These are phyloP conservation scores for Mallotus japonicus DNA, from an alignment of 441 rosid species.

Conservation along the genomic window DNA sequence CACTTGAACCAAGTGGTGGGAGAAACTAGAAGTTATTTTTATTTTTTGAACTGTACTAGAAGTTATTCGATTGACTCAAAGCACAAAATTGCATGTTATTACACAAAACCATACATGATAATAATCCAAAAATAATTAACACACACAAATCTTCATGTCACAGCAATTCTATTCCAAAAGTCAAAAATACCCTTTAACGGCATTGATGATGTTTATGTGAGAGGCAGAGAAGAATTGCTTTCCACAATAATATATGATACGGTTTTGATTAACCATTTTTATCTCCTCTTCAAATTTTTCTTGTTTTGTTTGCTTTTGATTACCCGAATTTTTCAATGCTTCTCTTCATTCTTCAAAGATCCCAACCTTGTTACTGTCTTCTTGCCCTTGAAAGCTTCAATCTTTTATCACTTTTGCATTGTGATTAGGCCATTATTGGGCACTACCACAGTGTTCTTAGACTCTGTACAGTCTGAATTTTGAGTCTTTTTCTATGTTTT, in stretches of 20 bases:
- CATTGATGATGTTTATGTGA: too few relatives aligned
- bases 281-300: neutral
- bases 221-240: slow-evolving; percentile 1
- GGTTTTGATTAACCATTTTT: neutral
- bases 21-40: too few relatives aligned
- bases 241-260: slow-evolving; percentile 3
- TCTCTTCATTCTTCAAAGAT: slow-evolving; percentile 8
- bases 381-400: neutral
- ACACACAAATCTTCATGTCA: neutral
- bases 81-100: too few relatives aligned
- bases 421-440: neutral
- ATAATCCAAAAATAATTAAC: neutral
- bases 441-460: neutral
- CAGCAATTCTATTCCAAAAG: neutral
- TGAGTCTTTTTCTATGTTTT: slow-evolving; percentile 8
- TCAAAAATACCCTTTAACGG: neutral
- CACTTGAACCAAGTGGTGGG: too few relatives aligned
- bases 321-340: neutral
- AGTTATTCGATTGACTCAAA: too few relatives aligned
- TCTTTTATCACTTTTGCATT: neutral
- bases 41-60: too few relatives aligned
- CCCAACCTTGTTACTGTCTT: slow-evolving; percentile 12
- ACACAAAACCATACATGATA: too few relatives aligned
- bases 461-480: slow-evolving; percentile 16
- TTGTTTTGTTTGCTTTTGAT: too few relatives aligned